A percentile compares a stretch with the other conserved stretches of the same genome.
phyloP scores from a whole-genome alignment of 2,329 filamentous ascomycete species.

The Ophiocordyceps robertsii region DNA sequence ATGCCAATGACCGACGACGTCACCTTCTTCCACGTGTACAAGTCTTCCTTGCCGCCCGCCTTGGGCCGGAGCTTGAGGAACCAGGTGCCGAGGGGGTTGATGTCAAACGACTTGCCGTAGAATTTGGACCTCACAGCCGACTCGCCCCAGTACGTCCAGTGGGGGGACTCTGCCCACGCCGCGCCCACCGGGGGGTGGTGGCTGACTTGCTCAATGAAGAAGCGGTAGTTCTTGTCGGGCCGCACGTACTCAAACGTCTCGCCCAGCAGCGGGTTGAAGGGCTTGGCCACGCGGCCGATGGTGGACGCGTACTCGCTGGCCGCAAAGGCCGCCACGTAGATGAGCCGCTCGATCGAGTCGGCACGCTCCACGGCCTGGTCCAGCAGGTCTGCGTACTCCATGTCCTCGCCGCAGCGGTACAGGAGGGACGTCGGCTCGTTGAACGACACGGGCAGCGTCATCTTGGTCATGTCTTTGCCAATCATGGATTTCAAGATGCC shows the following conservation, averaged over 20 bases:
- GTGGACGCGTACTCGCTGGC: constrained; percentile 95
- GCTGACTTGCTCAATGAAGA: constrained; percentile 97
- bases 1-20: constrained; percentile 97
- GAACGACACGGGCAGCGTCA: constrained; percentile 96
- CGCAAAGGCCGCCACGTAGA: constrained; percentile 92
- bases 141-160: constrained; percentile 97
- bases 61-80: constrained; percentile 75
- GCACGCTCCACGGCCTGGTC: constrained; percentile 74
- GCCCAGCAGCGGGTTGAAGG: constrained; percentile 90
- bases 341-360: constrained; percentile 81
- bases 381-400: constrained; percentile 92
- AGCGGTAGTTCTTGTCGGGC: constrained; percentile 93
- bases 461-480: constrained; percentile 99
- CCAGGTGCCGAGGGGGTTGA: constrained; percentile 94
- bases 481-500: constrained; percentile 98
- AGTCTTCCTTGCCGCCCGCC: constrained; percentile 62
- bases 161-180: constrained; percentile 79
- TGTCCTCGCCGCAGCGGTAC: constrained; percentile 90
- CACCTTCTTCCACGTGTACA: constrained; percentile 99
- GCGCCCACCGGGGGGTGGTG: constrained; percentile 94
- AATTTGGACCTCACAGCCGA: constrained; percentile 94
- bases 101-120: constrained; percentile 93
- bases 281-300: constrained; percentile 91
- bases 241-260: constrained; percentile 95
- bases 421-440: constrained; percentile 95